Percentiles rank a stretch among this genome's conserved stretches.
These are phyloP conservation scores for Dipteronia sinensis DNA, from an alignment of 345 rosid species.

Conservation along the genomic window DNA sequence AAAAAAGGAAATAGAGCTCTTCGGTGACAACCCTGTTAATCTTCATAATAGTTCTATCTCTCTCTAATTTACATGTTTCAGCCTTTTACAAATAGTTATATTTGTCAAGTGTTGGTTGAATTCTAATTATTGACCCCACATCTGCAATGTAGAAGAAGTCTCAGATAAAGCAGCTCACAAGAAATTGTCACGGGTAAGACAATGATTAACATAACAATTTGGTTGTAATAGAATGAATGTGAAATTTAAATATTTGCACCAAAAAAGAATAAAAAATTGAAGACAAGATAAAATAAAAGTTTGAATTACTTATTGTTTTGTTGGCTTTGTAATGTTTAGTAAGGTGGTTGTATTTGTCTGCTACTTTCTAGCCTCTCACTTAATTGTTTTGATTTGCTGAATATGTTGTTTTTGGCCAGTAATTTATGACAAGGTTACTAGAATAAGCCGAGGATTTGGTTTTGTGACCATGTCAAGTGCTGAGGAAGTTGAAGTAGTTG, in stretches of 20 bases:
- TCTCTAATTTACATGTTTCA: not conserved
- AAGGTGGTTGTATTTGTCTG: not conserved
- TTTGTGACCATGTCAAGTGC: slow-evolving; percentile 86
- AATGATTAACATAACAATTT: not conserved
- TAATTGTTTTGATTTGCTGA: too few relatives aligned
- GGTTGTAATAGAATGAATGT: not conserved
- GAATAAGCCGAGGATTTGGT: slow-evolving; percentile 96
- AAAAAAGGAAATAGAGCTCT: not conserved
- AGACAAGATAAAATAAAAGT: not conserved
- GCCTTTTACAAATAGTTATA: not conserved
- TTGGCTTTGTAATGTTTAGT: not conserved
- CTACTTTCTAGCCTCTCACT: too few relatives aligned
- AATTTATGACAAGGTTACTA: slow-evolving; percentile 86
- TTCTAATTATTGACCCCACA: not conserved
- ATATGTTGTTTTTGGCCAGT: slow-evolving; percentile 42
- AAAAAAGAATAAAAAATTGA: too few relatives aligned
- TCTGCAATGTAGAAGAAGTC: slow-evolving; percentile 44
- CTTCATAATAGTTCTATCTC: too few relatives aligned
- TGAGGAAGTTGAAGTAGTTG: slow-evolving; percentile 79
- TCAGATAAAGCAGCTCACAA: slow-evolving; percentile 41
- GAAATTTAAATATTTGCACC: slow-evolving; percentile 2
- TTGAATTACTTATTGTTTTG: not conserved
- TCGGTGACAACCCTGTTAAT: not conserved
- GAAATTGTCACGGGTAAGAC: slow-evolving; percentile 64
- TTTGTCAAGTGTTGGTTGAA: not conserved